Base-by-base conservation (phyloP, 345 rosid species). In the Psidium friedrichsthalianum region DNA sequence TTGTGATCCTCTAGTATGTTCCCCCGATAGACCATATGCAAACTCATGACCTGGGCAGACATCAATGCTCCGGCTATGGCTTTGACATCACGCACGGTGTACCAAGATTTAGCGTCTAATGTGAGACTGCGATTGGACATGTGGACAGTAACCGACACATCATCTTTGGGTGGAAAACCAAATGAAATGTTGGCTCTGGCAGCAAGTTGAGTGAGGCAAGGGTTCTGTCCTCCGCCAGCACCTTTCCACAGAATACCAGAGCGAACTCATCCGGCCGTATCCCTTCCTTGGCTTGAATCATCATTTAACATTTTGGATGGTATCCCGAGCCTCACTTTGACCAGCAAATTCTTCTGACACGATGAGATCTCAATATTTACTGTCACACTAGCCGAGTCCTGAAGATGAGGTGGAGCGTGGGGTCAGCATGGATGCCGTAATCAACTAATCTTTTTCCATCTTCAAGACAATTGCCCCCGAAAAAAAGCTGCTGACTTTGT, bases 391-490 rank as follows among this genome's bases (percentile, higher is more conserved):
- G 22, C 15, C 0, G 12, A 64, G 44, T 32, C 78, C 44, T 32
- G 78, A 64, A 64, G 78, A 64, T 64, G 78, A 64, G 78, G 20
- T 64, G 78, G 44, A 64, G 78, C 24, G 78, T 64, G 78, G 78
- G 4, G 78, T 64, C 24, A 64, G 24, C 24, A 10, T 64, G 78
- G 78, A 64, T 64, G 78, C 44, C 78, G 32, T 64, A 32, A 32
- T 64, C 78, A 4, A 18, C 22, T 64, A 64, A 22, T 32, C 24
- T 64, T 64, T 64, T 64, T 32, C 44, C 44, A 64, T 32, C 78
- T 64, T 64, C 44, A 40, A 92, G 87, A 32, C n/a, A 78, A 36
- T 82, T 56, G 52, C 89, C 93, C 52, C 84, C 64, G 3, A 56
- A 88, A 88, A 76, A 83, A 54, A 91, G 69, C 44, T 82, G 59